Base-by-base conservation (phyloP, 148 eudicot genomes). In the Persicaria tinctoria region DNA sequence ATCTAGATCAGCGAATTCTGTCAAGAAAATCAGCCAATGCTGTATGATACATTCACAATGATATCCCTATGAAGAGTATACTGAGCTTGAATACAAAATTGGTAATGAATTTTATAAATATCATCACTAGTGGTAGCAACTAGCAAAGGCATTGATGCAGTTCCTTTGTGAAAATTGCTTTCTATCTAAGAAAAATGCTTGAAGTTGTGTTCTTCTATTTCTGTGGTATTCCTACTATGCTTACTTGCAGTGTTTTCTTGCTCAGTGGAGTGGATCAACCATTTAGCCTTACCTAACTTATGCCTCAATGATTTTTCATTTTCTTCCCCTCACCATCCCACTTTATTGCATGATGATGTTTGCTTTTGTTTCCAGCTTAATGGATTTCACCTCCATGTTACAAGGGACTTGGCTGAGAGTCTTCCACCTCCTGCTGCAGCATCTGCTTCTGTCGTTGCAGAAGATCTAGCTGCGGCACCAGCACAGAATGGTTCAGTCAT, bases 361-460 rank as follows among this genome's bases (percentile, higher is more conserved):
- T 57, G 44, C 72, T 56, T 12, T 73, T 75, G 44, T 74, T 78
- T 72, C 74, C 76, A 94, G 98, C 90, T 89, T 66, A 85, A 87
- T 80, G 97, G 98, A 49, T 94, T 94, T 81, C 90, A 84, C 77
- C 87, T 94, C 81, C 81, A 83, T 77, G 89, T 92, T 70, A 79
- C 72, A 38, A 90, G 98, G 84, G 79, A 83, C 81, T 81, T 87
- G 79, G 60, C 86, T 51, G 83, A 56, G 74, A 81, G 64, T 69
- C 77, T 45, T 80, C 75, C 75, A 76, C 80, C 85, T 75, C 75
- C 84, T 14, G 53, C 86, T 23, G 74, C 83, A 6, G 80, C 86
- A 47, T 79, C 91, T 56, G 74, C 88, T 85, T 87, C 89, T 53
- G 80, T 82, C 45, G 74, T 51, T 68, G 76, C 66, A 14, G 80